Percentiles rank a stretch among this genome's conserved stretches.
These are phyloP conservation scores for Crithidia sp. DNA, from an alignment of 208 protist species.

Conservation along the genomic window DNA sequence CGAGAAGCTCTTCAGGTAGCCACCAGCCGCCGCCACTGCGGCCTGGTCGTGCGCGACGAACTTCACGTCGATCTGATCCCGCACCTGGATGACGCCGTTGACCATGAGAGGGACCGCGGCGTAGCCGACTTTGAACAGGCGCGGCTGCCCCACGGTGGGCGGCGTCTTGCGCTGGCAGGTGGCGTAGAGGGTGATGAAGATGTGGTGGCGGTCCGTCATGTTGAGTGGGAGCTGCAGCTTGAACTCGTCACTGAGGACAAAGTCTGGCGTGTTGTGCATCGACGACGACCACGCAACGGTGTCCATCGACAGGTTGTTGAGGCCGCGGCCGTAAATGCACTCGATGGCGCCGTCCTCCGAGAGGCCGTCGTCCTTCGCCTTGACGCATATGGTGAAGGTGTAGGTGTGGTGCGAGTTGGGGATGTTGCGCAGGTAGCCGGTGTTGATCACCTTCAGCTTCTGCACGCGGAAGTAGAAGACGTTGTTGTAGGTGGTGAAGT, in stretches of 20 bases:
- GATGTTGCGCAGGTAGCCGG: slow-evolving; percentile 59
- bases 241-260: slow-evolving; percentile 81
- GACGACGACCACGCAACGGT: slow-evolving; percentile 69
- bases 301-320: slow-evolving; percentile 74
- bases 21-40: slow-evolving; percentile 61
- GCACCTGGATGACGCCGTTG: slow-evolving; percentile 74
- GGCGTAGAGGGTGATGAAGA: slow-evolving; percentile 89
- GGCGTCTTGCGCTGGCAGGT: slow-evolving; percentile 58
- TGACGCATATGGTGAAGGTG: slow-evolving; percentile 81
- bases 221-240: slow-evolving; percentile 90
- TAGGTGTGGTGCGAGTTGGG: slow-evolving; percentile 80
- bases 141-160: slow-evolving; percentile 44
- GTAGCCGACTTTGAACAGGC: slow-evolving; percentile 73
- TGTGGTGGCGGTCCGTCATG: slow-evolving; percentile 79
- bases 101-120: slow-evolving; percentile 77
- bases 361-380: slow-evolving; percentile 73
- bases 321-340: slow-evolving; percentile 80
- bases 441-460: slow-evolving; percentile 63
- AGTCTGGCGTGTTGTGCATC: slow-evolving; percentile 60
- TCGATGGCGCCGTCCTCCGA: slow-evolving; percentile 70
- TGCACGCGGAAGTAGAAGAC: slow-evolving; percentile 83
- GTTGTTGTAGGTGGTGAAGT: slow-evolving; percentile 89
- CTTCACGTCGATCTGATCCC: slow-evolving; percentile 65
- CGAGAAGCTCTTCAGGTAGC: slow-evolving; percentile 80
- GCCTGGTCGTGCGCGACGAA: slow-evolving; percentile 80